Conservation (phyloP, 2,329 filamentous ascomycete species). For the Fusarium liriodendri region DNA sequence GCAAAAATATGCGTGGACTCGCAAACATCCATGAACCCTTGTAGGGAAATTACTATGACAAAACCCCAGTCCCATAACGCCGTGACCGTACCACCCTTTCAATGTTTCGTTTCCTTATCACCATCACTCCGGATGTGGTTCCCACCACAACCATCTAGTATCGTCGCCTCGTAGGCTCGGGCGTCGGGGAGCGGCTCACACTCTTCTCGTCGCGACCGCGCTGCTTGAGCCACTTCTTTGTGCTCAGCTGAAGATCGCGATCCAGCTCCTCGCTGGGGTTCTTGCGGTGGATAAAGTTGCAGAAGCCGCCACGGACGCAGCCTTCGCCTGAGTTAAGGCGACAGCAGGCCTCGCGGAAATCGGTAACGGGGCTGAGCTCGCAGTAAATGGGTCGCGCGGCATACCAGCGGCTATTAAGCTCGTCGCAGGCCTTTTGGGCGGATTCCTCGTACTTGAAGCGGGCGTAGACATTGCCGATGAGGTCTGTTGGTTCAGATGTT, state of each 20-base stretch:
- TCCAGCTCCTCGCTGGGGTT: slow-evolving; percentile 92
- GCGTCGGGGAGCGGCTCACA: slow-evolving; percentile 83
- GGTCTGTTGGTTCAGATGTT: slow-evolving; percentile 64
- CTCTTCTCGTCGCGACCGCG: slow-evolving; percentile 87
- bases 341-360: slow-evolving; percentile 98
- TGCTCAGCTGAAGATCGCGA: slow-evolving; percentile 84
- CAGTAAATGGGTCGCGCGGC: slow-evolving; percentile 97
- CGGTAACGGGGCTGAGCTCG: slow-evolving; percentile 95
- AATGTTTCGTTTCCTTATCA: slow-evolving; percentile 20
- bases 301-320: slow-evolving; percentile 95
- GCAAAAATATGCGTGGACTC: slow-evolving; percentile 31
- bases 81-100: slow-evolving; percentile 33
- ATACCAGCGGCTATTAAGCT: slow-evolving; percentile 95
- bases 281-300: slow-evolving; percentile 99
- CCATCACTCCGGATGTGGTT: neutral
- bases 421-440: slow-evolving; percentile 92
- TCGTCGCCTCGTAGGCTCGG: slow-evolving; percentile 82
- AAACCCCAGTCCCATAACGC: slow-evolving; percentile 42
- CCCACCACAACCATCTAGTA: slow-evolving; percentile 58
- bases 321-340: slow-evolving; percentile 94
- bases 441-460: slow-evolving; percentile 99
- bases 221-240: slow-evolving; percentile 95
- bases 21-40: slow-evolving; percentile 29
- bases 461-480: slow-evolving; percentile 99
- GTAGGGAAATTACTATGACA: slow-evolving; percentile 34